Conservation (phyloP, 768 basidiomycete genomes). For the Macrolepiota albuminosa region DNA sequence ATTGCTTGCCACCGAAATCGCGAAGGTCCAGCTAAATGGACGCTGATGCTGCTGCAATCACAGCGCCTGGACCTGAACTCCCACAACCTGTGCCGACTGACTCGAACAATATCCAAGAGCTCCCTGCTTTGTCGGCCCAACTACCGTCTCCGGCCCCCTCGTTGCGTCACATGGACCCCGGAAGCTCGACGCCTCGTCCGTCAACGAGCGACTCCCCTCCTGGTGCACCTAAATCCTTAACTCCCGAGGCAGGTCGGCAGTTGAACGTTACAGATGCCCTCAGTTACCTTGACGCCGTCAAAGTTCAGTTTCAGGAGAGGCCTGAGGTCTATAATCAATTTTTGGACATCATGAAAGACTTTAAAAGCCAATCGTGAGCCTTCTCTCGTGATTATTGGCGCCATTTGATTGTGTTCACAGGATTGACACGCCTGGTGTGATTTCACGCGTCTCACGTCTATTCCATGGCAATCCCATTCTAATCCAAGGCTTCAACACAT, state of each 20-base stretch:
- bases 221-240: conserved; percentile 26
- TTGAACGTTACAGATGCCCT: conserved; percentile 92
- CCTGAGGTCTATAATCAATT: conserved; percentile 95
- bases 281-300: conserved; percentile 92
- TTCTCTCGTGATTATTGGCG: not conserved
- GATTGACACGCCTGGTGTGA: conserved; percentile 97
- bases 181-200: conserved; percentile 33
- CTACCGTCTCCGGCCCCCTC: conserved; percentile 1
- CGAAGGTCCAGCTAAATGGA: conserved; percentile 16
- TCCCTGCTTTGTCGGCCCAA: conserved; percentile 3
- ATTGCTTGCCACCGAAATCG: conserved; percentile 11
- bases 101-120: conserved; percentile 8
- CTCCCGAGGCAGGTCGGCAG: conserved; percentile 44
- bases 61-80: conserved; percentile 16
- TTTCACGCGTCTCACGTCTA: conserved; percentile 87
- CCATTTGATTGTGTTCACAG: conserved; percentile 33
- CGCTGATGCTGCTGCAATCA: conserved; percentile 21
- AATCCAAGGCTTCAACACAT: conserved; percentile 98
- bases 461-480: conserved; percentile 88
- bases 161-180: conserved; percentile 12
- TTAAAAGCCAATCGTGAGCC: conserved; percentile 89
- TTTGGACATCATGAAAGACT: conserved; percentile 98
- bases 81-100: conserved; percentile 14
- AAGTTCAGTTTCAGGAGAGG: conserved; percentile 82
- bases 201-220: conserved; percentile 24